phyloP scores from a whole-genome alignment of 2,329 filamentous ascomycete species.

The Drechslera avenae region DNA sequence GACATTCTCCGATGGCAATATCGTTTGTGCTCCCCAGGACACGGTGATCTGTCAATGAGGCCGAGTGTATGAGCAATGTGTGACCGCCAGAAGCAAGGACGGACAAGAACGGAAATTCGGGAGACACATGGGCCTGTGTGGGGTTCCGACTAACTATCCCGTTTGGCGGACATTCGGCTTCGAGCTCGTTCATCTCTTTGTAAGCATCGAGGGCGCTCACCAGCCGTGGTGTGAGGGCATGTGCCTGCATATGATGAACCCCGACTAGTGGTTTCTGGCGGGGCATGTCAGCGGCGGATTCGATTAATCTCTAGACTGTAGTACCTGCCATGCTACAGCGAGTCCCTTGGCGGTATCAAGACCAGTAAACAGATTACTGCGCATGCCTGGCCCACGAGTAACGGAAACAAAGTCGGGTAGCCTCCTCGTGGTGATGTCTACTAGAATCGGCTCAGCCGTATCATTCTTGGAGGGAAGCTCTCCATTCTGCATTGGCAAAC shows the following conservation, averaged over 20 bases:
- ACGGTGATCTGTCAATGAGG: constrained; percentile 68
- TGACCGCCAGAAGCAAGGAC: constrained; percentile 92
- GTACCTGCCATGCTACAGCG: constrained; percentile 73
- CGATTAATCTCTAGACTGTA: not conserved
- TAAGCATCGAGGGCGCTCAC: constrained; percentile 62
- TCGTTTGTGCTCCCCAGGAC: constrained; percentile 77
- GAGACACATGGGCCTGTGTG: constrained; percentile 38
- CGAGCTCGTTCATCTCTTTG: constrained; percentile 2
- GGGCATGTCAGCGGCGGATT: constrained; percentile 3
- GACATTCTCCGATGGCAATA: constrained; percentile 84
- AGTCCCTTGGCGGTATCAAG: constrained; percentile 87
- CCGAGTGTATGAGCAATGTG: constrained; percentile 81
- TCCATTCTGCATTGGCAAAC: constrained; percentile 52
- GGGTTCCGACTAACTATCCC: not conserved
- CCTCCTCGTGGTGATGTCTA: constrained; percentile 12
- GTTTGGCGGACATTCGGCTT: not conserved
- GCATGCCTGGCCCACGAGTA: constrained; percentile 90
- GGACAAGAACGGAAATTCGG: constrained; percentile 81
- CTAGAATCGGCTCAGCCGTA: not conserved
- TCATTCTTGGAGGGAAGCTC: not conserved
- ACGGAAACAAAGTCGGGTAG: constrained; percentile 85
- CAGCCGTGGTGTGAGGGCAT: constrained; percentile 85
- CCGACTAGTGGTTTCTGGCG: constrained; percentile 72
- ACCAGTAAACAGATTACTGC: constrained; percentile 75
- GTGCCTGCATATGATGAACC: constrained; percentile 97